Base-by-base conservation (phyloP, 2,329 filamentous ascomycete genomes). In the Sarocladium strictum region DNA sequence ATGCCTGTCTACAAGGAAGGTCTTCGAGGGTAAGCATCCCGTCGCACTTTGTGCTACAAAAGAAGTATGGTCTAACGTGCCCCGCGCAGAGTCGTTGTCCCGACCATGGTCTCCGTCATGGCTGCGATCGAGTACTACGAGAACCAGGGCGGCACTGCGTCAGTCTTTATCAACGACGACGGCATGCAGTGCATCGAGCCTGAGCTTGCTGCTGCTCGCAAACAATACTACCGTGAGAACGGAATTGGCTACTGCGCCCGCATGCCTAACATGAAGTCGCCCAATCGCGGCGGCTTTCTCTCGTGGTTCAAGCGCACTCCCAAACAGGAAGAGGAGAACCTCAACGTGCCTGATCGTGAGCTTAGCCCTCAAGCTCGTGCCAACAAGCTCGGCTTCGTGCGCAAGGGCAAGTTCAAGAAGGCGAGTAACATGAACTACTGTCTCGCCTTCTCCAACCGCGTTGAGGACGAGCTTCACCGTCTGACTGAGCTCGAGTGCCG, bases 341-440 rank as follows among this genome's bases (percentile, higher is more conserved):
- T 10, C 32, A 40, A 53, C 33, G 6, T 12, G 10, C 15, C 15
- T 2, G 73, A 81, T 67, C 78, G 55, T n/a, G 62, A 56, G 26
- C 45, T 61, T 5, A 62, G 59, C 4, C 59, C 60, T 0, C 61
- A 65, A 24, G 63, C 57, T 0, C 57, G 57, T 1, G 63, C 62
- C 0, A 76, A 73, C 47, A 69, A 75, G 47, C 68, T 69, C 12
- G 33, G 72, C 23, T 84, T 80, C 61, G 58, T 77, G 17, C 74
- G 81, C 37, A 73, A 73, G 37, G 84, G 84, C 54, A 86, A 86
- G 64, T 87, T 87, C 73, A 87, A 87, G 72, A 87, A 87, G 69
- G 84, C 84, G 1, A 87, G 84, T 26, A 89, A 89, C 71, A 89
- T 89, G 85, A 89, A 89, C 66, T 89, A 84, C 62, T 84, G 78